Base-by-base conservation (phyloP, 2,329 filamentous ascomycete species). In the Botrytis pseudocinerea region DNA sequence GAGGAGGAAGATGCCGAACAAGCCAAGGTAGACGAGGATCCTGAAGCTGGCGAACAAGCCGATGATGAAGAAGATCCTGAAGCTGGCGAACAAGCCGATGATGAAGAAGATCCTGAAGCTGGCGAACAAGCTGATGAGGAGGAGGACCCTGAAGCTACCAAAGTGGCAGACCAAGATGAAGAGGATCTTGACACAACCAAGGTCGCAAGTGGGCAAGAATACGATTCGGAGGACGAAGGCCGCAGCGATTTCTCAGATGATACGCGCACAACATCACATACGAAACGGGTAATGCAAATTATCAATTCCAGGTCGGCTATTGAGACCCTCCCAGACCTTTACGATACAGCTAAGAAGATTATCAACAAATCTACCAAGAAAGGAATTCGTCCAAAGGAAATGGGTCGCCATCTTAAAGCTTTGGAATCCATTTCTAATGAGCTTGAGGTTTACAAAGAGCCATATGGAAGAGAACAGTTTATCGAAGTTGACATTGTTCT, bases 261-360 rank as follows among this genome's bases (percentile, higher is more conserved):
- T 22, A 80, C 79, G 22, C 76, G 75, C 14, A 68, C 72, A 14
- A 76, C 77, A 64, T 72, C 74, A 32, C 71, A 76, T 35, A 78
- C 77, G 32, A 66, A 69, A 20, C 65, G 65, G 20, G 79, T 81
- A 63, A 71, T 80, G 28, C 76, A 75, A 8, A 78, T 80, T 8
- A 72, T 83, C 10, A 81, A 85, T 7, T 75, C 81, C 28, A 40
- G 28, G 12, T 77, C 81, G 59, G 81, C 84, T 77, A 75, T 82
- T 6, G 82, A 85, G 66, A 77, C 78, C 18, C 79, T 85, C 10
- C 81, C 81, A 32, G 81, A 82, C 40, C 78, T 85, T 7, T 80
- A 82, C 35, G 73, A 78, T 57, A 76, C 78, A 6, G 79, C 83
- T 12, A 74, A 75, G 18, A 75, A 77, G n/a, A 76, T 85, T 2